These are phyloP conservation scores for Syzygium grande DNA, from an alignment of 345 rosid species.

Conservation along the genomic window DNA sequence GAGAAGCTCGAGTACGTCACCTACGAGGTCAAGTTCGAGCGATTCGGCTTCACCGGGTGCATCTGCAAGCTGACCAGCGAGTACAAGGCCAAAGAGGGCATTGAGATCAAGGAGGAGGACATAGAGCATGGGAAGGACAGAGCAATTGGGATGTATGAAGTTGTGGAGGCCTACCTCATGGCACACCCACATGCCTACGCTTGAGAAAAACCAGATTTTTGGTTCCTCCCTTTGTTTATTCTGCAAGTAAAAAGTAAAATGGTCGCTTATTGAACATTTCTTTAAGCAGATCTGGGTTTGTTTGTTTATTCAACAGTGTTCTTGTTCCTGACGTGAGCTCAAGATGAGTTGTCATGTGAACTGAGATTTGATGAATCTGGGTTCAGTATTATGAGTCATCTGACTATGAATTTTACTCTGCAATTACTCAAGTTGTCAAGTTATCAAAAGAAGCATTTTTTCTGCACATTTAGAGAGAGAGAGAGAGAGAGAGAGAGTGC, in stretches of 20 bases:
- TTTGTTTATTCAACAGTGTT: not conserved
- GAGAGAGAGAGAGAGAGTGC: not conserved
- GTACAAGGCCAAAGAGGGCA: conserved; percentile 19
- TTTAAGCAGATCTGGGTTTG: not conserved
- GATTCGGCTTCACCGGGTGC: conserved; percentile 20
- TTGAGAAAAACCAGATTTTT: not conserved
- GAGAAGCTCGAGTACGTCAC: conserved; percentile 19
- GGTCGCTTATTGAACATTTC: not conserved
- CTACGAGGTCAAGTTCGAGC: conserved; percentile 27
- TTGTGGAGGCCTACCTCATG: conserved; percentile 36
- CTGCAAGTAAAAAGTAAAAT: not conserved
- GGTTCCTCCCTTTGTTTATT: not conserved
- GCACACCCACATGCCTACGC: conserved; percentile 29
- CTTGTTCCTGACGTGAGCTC: not conserved
- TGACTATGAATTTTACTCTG: not conserved
- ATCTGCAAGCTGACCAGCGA: conserved; percentile 24
- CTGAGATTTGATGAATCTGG: not conserved
- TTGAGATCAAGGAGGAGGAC: conserved; percentile 21
- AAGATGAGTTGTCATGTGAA: not conserved
- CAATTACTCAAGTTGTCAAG: not conserved
- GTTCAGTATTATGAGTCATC: not conserved
- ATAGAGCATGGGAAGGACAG: conserved; percentile 26
- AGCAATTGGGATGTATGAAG: conserved; percentile 33
- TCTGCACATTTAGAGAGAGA: not conserved
- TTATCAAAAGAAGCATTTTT: not conserved